Percentiles rank a stretch among this genome's conserved stretches.
phyloP scores from a whole-genome alignment of 352 stramenopile genomes.

The Globisporangium abappressorium region DNA sequence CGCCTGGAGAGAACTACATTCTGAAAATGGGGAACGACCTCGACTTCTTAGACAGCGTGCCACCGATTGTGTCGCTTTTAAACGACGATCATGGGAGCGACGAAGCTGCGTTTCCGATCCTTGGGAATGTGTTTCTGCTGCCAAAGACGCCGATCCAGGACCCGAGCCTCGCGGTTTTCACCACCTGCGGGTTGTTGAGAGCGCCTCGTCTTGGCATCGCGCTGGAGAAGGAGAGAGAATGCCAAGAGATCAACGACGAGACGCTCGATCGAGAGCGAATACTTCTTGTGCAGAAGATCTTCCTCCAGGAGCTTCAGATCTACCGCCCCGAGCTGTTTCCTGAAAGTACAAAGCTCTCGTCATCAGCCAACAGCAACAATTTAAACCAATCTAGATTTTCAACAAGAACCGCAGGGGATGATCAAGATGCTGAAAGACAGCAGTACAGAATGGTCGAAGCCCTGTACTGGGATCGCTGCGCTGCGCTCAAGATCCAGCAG shows the following conservation, averaged over 20 bases:
- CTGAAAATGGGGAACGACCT: constrained; percentile 71
- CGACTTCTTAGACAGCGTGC: constrained; percentile 61
- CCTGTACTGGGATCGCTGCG: constrained; percentile 84
- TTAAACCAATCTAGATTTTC: background rate
- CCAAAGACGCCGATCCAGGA: constrained; percentile 63
- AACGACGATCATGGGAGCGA: constrained; percentile 34
- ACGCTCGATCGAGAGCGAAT: constrained; percentile 47
- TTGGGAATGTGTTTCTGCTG: constrained; percentile 72
- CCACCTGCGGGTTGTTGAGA: constrained; percentile 21
- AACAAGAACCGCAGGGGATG: background rate
- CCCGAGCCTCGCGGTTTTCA: constrained; percentile 49
- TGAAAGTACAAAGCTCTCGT: constrained; percentile 4
- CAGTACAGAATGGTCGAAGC: constrained; percentile 49
- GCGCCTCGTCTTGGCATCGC: constrained; percentile 21
- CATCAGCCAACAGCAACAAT: constrained; percentile 2
- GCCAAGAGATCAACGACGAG: constrained; percentile 25
- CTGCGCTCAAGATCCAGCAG: constrained; percentile 60
- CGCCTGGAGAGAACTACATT: constrained; percentile 64
- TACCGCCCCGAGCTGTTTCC: constrained; percentile 44
- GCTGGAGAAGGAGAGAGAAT: constrained; percentile 16
- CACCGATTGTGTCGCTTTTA: constrained; percentile 43
- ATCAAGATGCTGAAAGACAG: background rate
- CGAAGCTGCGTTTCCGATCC: constrained; percentile 44
- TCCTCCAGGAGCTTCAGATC: constrained; percentile 64
- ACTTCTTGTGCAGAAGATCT: constrained; percentile 44